Evolutionary conservation across 768 basidiomycete species (phyloP).

Genomic region (Pleurotus sapidus): DNA sequence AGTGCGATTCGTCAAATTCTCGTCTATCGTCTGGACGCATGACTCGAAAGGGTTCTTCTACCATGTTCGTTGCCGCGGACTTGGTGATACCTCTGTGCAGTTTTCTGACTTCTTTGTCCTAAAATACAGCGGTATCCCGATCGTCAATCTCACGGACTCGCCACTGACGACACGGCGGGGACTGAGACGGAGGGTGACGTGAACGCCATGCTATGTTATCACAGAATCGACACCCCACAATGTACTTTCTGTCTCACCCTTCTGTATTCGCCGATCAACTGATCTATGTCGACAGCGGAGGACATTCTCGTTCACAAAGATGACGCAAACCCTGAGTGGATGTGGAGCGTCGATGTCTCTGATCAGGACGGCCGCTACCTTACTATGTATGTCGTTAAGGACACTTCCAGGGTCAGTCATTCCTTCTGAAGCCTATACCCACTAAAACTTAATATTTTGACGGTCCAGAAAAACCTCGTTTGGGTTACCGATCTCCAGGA

Average conservation of each 20-base stretch:
- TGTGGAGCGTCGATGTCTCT: conserved; percentile 55
- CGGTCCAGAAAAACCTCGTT: conserved; percentile 62
- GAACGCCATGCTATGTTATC: conserved; percentile 77
- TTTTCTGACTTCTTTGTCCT: neutral
- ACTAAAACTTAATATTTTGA: neutral
- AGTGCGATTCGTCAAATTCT: conserved; percentile 77
- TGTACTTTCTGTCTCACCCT: conserved; percentile 32
- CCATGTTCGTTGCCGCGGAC: conserved; percentile 37
- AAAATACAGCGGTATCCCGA: conserved; percentile 53
- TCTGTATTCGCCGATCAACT: neutral
- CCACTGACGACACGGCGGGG: conserved; percentile 47
- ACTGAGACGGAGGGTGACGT: conserved; percentile 60
- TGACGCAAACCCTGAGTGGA: conserved; percentile 59
- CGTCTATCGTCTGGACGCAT: conserved; percentile 66
- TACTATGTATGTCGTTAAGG: conserved; percentile 49
- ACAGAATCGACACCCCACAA: conserved; percentile 68
- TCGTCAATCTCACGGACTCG: conserved; percentile 27
- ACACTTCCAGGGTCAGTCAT: conserved; percentile 56
- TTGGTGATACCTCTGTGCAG: conserved; percentile 19
- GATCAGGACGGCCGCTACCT: conserved; percentile 64
- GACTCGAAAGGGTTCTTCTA: conserved; percentile 87
- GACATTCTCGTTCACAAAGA: conserved; percentile 70
- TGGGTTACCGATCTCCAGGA: conserved; percentile 70
- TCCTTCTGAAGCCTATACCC: neutral
- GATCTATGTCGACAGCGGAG: conserved; percentile 41